phyloP scores from a whole-genome alignment of 2,329 filamentous ascomycete species.

The Madurella mycetomatis region DNA sequence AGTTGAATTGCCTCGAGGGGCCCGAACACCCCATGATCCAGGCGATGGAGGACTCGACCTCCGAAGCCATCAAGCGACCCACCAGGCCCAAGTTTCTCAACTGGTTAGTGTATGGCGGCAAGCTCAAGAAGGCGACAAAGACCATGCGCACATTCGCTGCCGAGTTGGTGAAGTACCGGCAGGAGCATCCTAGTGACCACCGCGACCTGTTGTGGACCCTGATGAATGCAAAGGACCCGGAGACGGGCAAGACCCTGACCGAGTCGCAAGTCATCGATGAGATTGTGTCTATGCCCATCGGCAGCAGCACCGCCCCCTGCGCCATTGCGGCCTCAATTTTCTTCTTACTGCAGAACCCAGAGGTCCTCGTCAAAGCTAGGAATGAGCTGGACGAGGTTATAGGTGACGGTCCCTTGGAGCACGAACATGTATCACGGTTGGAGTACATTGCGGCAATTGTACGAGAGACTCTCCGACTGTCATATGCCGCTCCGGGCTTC shows the following conservation, averaged over 20 bases:
- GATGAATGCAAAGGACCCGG: conserved; percentile 54
- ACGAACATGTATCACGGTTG: conserved; percentile 48
- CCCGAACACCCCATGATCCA: conserved; percentile 45
- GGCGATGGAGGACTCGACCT: conserved; percentile 52
- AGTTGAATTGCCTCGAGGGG: conserved; percentile 43
- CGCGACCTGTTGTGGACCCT: conserved; percentile 59
- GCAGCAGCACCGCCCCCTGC: conserved; percentile 47
- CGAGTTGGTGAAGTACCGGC: conserved; percentile 54
- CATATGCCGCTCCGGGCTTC: conserved; percentile 51
- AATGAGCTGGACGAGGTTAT: conserved; percentile 51
- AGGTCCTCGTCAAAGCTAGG: conserved; percentile 45
- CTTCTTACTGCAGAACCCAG: conserved; percentile 48
- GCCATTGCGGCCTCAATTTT: conserved; percentile 44
- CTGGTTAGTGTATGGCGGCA: conserved; percentile 47
- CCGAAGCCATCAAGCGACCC: conserved; percentile 53
- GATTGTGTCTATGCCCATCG: conserved; percentile 63
- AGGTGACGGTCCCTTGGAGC: conserved; percentile 40
- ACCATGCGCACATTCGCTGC: conserved; percentile 51
- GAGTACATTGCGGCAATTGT: conserved; percentile 51
- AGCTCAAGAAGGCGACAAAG: conserved; percentile 51
- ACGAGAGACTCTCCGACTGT: conserved; percentile 51
- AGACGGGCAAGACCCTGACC: conserved; percentile 54
- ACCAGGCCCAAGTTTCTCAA: conserved; percentile 49
- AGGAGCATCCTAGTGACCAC: conserved; percentile 48
- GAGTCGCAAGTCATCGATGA: conserved; percentile 63